phyloP scores from a whole-genome alignment of 345 rosid species.

The Salix suchowensis region DNA sequence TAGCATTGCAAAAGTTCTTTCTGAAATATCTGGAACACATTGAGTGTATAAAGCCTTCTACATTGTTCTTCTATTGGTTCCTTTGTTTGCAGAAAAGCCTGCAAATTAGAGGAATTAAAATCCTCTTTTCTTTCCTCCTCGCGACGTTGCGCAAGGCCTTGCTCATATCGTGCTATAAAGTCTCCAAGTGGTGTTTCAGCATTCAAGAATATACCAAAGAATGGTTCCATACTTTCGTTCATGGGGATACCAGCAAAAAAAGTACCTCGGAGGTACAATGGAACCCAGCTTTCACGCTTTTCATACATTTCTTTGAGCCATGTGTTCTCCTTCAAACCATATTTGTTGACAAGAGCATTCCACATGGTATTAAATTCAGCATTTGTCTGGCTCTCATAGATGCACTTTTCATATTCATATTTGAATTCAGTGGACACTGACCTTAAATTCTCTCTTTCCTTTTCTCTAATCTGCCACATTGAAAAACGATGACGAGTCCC shows the following conservation, averaged over 20 bases:
- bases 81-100: constrained; percentile 62
- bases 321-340: constrained; percentile 47
- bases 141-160: constrained; percentile 56
- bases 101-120: constrained; percentile 62
- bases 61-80: constrained; percentile 86
- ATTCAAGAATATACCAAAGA: constrained; percentile 54
- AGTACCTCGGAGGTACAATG: constrained; percentile 55
- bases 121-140: constrained; percentile 86
- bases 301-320: constrained; percentile 77
- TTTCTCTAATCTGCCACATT: constrained; percentile 63
- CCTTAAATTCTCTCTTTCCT: constrained; percentile 57
- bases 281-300: constrained; percentile 75
- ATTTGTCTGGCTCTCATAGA: constrained; percentile 58
- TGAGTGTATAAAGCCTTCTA: constrained; percentile 66
- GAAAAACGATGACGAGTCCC: constrained; percentile 73
- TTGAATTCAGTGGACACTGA: constrained; percentile 49
- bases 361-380: constrained; percentile 64
- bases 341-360: constrained; percentile 55
- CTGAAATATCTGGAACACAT: constrained; percentile 71
- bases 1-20: constrained; percentile 67
- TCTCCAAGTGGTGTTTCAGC: constrained; percentile 56
- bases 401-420: constrained; percentile 67
- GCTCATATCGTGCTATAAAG: constrained; percentile 57
- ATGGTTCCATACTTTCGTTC: constrained; percentile 49
- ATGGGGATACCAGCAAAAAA: constrained; percentile 78